These are phyloP conservation scores for Kandelia obovata DNA, from an alignment of 345 rosid species.

Conservation along the genomic window DNA sequence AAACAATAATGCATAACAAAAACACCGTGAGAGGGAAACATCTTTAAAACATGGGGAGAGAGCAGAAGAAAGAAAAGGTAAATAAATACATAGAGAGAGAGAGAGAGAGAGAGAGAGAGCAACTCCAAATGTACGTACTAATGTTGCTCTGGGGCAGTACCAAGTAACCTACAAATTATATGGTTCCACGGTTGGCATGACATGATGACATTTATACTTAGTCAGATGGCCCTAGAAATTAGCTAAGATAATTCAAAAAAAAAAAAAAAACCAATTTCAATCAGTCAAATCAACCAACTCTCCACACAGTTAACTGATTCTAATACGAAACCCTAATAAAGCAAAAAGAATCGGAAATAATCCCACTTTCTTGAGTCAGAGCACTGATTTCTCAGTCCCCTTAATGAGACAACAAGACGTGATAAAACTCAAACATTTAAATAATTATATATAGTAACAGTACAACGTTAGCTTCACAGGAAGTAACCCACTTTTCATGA, in stretches of 20 bases:
- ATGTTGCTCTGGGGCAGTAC: too few relatives aligned
- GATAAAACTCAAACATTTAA: not conserved
- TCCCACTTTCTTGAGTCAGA: conserved; percentile 34
- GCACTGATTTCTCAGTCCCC: conserved; percentile 14
- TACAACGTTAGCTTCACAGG: not conserved
- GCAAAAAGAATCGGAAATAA: conserved; percentile 24
- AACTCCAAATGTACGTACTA: too few relatives aligned
- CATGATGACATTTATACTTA: too few relatives aligned
- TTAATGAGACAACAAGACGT: not conserved
- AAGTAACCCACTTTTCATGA: conserved; percentile 12
- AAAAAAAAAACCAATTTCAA: not conserved
- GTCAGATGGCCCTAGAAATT: not conserved
- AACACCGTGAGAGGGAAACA: too few relatives aligned
- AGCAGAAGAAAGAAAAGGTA: too few relatives aligned
- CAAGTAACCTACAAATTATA: too few relatives aligned
- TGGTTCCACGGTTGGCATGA: too few relatives aligned
- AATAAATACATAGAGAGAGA: too few relatives aligned
- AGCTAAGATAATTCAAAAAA: not conserved
- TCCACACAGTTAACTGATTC: conserved; percentile 37
- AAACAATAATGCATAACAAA: too few relatives aligned
- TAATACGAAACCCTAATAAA: conserved; percentile 52
- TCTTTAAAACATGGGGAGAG: too few relatives aligned
- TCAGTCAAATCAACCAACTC: conserved; percentile 55
- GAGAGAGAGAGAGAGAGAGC: too few relatives aligned
- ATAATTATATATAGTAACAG: not conserved